Base-by-base conservation (phyloP, 306 rosid genomes). In the Sophora flavescens region DNA sequence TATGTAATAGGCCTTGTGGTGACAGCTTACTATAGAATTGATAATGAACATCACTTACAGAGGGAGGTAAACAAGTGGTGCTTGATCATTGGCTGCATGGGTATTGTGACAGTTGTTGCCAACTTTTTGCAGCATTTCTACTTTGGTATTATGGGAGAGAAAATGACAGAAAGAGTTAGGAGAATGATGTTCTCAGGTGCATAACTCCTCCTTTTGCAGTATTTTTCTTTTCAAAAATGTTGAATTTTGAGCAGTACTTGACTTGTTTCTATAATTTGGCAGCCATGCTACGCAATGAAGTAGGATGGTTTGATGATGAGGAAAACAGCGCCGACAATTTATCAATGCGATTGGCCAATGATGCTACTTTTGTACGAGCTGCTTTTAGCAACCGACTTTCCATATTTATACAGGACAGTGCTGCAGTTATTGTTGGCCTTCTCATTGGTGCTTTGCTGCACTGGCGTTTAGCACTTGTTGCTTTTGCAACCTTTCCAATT, bases 151-250 rank as follows among this genome's bases (percentile, higher is more conserved):
- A 94, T 94, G 98, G 98, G 98, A 70, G 98, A 94, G 88, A 94
- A 94, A 85, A 94, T 94, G 98, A 94, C 98, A 28, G 98, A 94
- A 75, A 89, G 98, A 74, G 96, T 94, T 89, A 88, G 98, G 75
- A 91, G 98, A 94, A 94, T 94, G 98, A 94, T 94, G 98, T 94
- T 94, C 83, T 94, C 98, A 90, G 98, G 98, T 91, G 72, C 77
- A 28, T 48, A 74, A 41, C 22, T n/a, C 32, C 73, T 85, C 69
- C 63, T 56, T 69, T 78, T 54, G 41, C 48, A 30, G 64, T 59
- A 33, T 52, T 67, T 78, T 74, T 53, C n/a, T 66, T 68, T 70
- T 26, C 59, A 56, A 16, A 30, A 26, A 33, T 54, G n/a, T 42
- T 41, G 36, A 70, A 30, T 77, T 71, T 6, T 52, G 82, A 73